Base-by-base conservation (phyloP, 2,329 filamentous ascomycete species). In the Beauveria bassiana region DNA sequence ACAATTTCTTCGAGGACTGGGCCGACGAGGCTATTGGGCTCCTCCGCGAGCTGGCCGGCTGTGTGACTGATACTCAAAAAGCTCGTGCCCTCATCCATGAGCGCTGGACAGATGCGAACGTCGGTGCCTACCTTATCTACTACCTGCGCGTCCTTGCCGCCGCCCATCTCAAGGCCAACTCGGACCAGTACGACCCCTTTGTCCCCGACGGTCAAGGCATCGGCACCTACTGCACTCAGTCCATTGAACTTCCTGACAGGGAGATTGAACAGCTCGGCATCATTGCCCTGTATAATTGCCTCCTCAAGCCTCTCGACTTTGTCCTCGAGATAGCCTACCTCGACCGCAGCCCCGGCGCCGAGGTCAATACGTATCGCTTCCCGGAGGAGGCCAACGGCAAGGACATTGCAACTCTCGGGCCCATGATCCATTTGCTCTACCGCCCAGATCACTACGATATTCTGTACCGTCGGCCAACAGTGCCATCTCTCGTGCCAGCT, bases 231-330 rank as follows among this genome's bases (percentile, higher is more conserved):
- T 91, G 89, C 71, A 73, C 80, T 45, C 80, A 82, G 16, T 83
- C 82, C 63, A 86, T 98, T 65, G 88, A 96, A 71, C 85, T 89
- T 0, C 81, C 87, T 18, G 83, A 87, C 66, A 85, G 86, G 56
- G 93, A 98, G 76, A 96, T 98, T 65, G 95, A 99, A 67, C 87
- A 97, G 68, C 78, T 96, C n/a, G 90, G 91, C 49, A 81, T 98
- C 64, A 85, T 85, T 63, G 85, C 91, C 2, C 79, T 98, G 55
- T 84, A 88, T 64, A 87, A 93, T 65, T 83, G 91, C 28, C 81
- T 98, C 3, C 84, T 98, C 65, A 88, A 90, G 70, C 90, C 89
- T 8, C 87, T 87, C 55, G 86, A 86, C 18, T 85, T 97, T 65
- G 86, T 87, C 5, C 83, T 98, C 22, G 91, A 97, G 70, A 90